phyloP scores from a whole-genome alignment of 345 rosid species.

The Brassica rapa region DNA sequence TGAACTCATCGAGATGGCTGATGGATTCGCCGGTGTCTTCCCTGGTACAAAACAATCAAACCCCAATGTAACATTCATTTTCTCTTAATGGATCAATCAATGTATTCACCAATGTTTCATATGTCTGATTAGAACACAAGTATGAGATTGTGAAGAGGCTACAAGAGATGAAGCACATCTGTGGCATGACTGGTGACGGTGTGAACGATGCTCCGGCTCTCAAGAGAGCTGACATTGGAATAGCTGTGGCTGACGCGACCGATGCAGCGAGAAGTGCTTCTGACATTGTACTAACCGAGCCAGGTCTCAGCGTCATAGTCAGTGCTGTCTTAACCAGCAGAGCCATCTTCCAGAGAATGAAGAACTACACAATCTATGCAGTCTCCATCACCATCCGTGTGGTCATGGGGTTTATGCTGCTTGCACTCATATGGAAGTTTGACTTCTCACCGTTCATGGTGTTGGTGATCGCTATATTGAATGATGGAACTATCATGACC shows the following conservation, averaged over 20 bases:
- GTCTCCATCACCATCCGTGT: constrained; percentile 91
- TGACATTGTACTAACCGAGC: constrained; percentile 90
- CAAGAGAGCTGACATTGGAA: constrained; percentile 93
- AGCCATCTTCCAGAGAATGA: constrained; percentile 96
- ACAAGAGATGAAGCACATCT: constrained; percentile 82
- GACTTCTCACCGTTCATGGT: constrained; percentile 99
- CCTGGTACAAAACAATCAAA: constrained; percentile 54
- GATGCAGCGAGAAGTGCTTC: constrained; percentile 95
- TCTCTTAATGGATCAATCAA: neutral
- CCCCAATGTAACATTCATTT: neutral
- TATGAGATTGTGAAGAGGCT: constrained; percentile 91
- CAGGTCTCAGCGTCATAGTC: constrained; percentile 89
- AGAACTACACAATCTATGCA: constrained; percentile 96
- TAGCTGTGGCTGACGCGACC: constrained; percentile 94
- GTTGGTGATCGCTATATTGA: constrained; percentile 75
- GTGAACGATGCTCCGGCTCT: constrained; percentile 97
- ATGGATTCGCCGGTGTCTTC: constrained; percentile 96
- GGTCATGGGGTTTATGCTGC: constrained; percentile 78
- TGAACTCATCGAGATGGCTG: constrained; percentile 92
- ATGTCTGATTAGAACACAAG: constrained; percentile 65
- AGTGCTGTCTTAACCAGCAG: constrained; percentile 93
- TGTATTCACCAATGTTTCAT: constrained; percentile 1
- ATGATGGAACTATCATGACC: constrained; percentile 90
- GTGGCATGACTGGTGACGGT: constrained; percentile 99
- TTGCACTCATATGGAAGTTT: constrained; percentile 91